Evolutionary conservation across 1,284 basidiomycete species (phyloP).

Genomic region (Mrakiaceae sp.): DNA sequence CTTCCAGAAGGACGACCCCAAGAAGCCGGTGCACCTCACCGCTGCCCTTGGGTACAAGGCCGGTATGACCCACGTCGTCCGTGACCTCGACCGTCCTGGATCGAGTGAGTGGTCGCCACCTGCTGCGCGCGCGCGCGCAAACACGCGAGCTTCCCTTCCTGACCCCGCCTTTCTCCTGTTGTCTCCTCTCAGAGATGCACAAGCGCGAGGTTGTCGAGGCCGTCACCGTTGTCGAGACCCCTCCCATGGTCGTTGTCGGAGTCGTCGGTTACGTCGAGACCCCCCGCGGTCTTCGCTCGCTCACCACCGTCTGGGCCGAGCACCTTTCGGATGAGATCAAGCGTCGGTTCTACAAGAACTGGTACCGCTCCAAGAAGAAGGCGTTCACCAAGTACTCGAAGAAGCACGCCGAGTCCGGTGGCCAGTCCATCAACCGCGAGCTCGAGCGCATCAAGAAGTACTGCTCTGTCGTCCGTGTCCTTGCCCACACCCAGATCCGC

Average conservation of each 20-base stretch:
- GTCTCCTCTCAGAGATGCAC: constrained; percentile 70
- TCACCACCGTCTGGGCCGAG: constrained; percentile 56
- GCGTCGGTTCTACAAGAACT: constrained; percentile 99
- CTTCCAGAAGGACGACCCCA: constrained; percentile 99
- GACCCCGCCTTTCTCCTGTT: constrained; percentile 5
- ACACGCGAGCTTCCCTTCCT: neutral
- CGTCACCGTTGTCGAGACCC: constrained; percentile 91
- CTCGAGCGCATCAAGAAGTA: constrained; percentile 99
- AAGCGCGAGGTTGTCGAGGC: constrained; percentile 99
- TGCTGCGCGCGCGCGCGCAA: neutral
- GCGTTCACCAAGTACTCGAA: constrained; percentile 55
- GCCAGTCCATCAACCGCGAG: constrained; percentile 86
- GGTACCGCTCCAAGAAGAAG: constrained; percentile 99
- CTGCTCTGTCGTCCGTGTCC: constrained; percentile 98
- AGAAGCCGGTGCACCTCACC: constrained; percentile 98
- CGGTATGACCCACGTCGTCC: constrained; percentile 99
- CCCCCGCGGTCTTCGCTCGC: constrained; percentile 88
- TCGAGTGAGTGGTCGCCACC: constrained; percentile 54
- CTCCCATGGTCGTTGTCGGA: constrained; percentile 93
- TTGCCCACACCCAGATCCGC: constrained; percentile 96
- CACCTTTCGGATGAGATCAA: constrained; percentile 74
- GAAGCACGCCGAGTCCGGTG: constrained; percentile 94
- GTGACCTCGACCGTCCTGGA: constrained; percentile 97
- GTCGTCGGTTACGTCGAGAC: constrained; percentile 99
- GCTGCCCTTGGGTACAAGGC: constrained; percentile 99